Evolutionary conservation across 768 basidiomycete genomes (phyloP), one percentile per base, ranked within the genome.

Genomic region (Lentinula boryana): DNA sequence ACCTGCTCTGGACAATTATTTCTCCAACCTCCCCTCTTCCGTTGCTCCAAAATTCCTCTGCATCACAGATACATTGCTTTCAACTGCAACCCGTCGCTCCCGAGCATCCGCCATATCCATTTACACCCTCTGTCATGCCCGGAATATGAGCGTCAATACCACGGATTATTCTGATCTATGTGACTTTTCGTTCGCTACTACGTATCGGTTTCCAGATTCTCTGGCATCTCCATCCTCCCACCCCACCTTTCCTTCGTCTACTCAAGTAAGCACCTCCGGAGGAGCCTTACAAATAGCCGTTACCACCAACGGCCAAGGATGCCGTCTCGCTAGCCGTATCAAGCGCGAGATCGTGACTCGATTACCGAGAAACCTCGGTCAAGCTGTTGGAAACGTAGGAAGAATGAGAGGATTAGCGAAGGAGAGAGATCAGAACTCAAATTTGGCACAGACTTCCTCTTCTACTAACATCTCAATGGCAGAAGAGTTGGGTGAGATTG

Each of bases 301-400:
- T 2, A 91, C 94, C 3, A 95, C 95, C 0, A 98, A 97, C 65
- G 93, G 93, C 0, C 84, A 89, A 63, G 96, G 95, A 1, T 98
- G 96, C 67, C 77, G 96, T 5, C 78, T 99, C 4, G 88, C 88
- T 0, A 82, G 86, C 1, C 80, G 96, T 10, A 74, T 99, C 41
- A 83, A 85, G 38, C 78, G 96, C 27, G 94, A 98, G 23, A 87
- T 98, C 55, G 85, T 96, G 2, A 76, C 88, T 0, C 78, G 78
- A 43, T 74, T 99, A 4, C 87, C 93, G 0, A 81, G 77, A 61
- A 84, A 88, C 7, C 79, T 90, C 0, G 95, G 93, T 0, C 74
- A 70, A 3, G 94, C 95, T 0, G 90, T 92, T 1, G 76, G 78
- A 32, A 89, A 86, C 41, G 79, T 98, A 0, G 91, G 92, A 0